Evolutionary conservation across 805 yeast species (phyloP).

Genomic region (Maudiozyma barnettii): DNA sequence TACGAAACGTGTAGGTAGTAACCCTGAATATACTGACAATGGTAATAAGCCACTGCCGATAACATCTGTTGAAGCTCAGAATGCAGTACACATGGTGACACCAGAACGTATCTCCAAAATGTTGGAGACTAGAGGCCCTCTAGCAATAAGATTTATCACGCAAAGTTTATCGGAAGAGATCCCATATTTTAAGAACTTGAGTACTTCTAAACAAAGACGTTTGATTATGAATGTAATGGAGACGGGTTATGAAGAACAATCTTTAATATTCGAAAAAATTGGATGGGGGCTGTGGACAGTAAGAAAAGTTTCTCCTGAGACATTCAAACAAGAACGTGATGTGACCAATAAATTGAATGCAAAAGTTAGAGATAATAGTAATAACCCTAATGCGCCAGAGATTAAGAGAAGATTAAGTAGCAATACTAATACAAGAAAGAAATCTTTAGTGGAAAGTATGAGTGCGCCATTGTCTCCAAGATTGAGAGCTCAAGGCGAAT

Average conservation of each 20-base stretch:
- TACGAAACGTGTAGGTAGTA: background rate
- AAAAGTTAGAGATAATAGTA: constrained; percentile 35
- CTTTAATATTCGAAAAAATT: constrained; percentile 75
- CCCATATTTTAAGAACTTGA: constrained; percentile 67
- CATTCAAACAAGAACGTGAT: constrained; percentile 32
- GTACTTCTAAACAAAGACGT: constrained; percentile 81
- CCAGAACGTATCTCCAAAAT: constrained; percentile 1
- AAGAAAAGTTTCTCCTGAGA: constrained; percentile 32
- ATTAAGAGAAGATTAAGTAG: constrained; percentile 17
- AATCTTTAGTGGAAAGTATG: background rate
- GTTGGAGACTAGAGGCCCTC: constrained; percentile 52
- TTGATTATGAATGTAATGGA: constrained; percentile 85
- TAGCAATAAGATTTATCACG: constrained; percentile 85
- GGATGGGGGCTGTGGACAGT: constrained; percentile 98
- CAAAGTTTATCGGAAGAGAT: constrained; percentile 65
- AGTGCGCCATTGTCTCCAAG: background rate
- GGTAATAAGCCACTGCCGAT: constrained; percentile 1
- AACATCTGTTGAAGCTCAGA: constrained; percentile 5
- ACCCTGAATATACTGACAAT: no score
- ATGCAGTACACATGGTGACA: constrained; percentile 6
- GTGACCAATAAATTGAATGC: constrained; percentile 32
- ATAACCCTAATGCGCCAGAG: constrained; percentile 4
- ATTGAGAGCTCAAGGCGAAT: background rate
- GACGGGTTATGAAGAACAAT: constrained; percentile 44
- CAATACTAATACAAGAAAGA: constrained; percentile 19